Evolutionary conservation across 768 basidiomycete species (phyloP), one percentile per base, ranked within the genome.

Genomic region (Leccinellum albellum): DNA sequence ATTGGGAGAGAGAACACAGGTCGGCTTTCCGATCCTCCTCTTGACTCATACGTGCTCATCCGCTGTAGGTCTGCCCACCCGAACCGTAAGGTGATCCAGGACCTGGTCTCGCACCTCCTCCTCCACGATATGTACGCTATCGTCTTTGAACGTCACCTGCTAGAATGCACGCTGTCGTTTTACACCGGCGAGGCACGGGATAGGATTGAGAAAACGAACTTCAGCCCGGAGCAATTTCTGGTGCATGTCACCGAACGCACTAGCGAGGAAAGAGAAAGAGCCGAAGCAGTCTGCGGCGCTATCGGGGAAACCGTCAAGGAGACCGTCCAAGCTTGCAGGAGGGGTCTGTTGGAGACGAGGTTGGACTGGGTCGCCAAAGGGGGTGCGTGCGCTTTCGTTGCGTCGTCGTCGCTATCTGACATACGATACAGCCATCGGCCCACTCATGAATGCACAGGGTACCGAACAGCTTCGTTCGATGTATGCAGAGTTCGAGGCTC

Each of bases 401-500:
- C 24, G 58, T 68, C 20, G 75, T 74, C 72, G 59, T 15, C 74
- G 63, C 46, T 23, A 7, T 40, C 55, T 65, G 32, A 56, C 12
- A 4, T 32, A 50, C 24, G 26, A 21, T 26, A 13, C 37, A 89
- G 89, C 82, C 44, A 63, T 90, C 28, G 75, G 79, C 3, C 67
- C 72, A 0, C 79, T 84, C 53, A 78, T 89, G 71, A 74, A 78
- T 4, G 71, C 65, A 12, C 77, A 76, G 59, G 76, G 82, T 14
- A 72, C 76, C 20, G 66, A 68, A 3, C 74, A 68, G 6, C 71
- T 92, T 12, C 65, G 63, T 13, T 71, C 68, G 20, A 81, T 93
- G 76, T 88, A 91, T 67, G 64, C 68, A 1, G 74, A 88, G 6
- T 89, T 92, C 58, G 68, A 75, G 2, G 79, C 85, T 6, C 83